These are phyloP conservation scores for Microbotryum intermedium DNA, from an alignment of 1,284 basidiomycete species.

Conservation along the genomic window DNA sequence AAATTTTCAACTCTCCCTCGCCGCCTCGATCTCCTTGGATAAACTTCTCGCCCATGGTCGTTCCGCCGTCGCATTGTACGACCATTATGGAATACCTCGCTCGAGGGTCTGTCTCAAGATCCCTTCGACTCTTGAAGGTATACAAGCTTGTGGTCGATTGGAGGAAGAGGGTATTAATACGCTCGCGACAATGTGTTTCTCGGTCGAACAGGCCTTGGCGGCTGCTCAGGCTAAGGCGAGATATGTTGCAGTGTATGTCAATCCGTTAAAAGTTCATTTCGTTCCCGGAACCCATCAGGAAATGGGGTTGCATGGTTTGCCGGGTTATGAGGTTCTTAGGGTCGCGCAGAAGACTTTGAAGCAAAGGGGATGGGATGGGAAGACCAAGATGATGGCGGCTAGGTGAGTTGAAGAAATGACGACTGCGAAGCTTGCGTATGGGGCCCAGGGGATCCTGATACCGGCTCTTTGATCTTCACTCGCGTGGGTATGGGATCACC, in stretches of 20 bases:
- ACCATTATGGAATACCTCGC: conserved; percentile 13
- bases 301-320: conserved; percentile 30
- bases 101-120: conserved; percentile 39
- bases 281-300: conserved; percentile 23
- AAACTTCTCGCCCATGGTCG: conserved; percentile 30
- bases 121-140: conserved; percentile 35
- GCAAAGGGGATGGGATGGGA: conserved; percentile 3
- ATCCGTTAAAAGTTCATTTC: conserved; percentile 38
- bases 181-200: conserved; percentile 36
- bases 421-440: neutral
- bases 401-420: conserved; percentile 22
- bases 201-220: conserved; percentile 34
- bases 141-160: conserved; percentile 32
- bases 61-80: conserved; percentile 27
- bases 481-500: too few species aligned
- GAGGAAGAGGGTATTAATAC: conserved; percentile 32
- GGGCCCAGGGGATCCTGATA: neutral
- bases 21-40: conserved; percentile 21
- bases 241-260: conserved; percentile 36
- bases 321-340: conserved; percentile 27
- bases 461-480: too few species aligned
- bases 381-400: conserved; percentile 31
- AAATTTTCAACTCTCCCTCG: conserved; percentile 31
- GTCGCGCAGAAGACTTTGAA: conserved; percentile 29
- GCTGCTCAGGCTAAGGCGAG: conserved; percentile 34